Percentiles rank a stretch among this genome's conserved stretches.
These are phyloP conservation scores for Moelleriella libera DNA, from an alignment of 2,329 filamentous ascomycete species.

Conservation along the genomic window DNA sequence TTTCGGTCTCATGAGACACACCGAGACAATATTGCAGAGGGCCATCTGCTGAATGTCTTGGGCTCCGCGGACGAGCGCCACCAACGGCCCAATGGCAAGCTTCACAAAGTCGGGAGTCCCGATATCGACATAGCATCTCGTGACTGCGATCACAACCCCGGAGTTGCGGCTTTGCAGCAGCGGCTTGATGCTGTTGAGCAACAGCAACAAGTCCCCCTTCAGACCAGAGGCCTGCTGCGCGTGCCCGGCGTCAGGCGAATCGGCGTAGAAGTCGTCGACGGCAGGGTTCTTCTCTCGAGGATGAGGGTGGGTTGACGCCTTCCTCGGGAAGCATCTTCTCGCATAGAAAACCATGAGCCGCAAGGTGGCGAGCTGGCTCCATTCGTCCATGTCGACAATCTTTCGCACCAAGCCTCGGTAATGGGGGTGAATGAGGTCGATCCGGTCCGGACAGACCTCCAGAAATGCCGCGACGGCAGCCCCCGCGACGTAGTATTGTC, in stretches of 20 bases:
- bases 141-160: slow-evolving; percentile 78
- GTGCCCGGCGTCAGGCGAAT: slow-evolving; percentile 30
- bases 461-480: slow-evolving; percentile 82
- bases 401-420: slow-evolving; percentile 79
- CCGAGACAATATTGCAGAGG: slow-evolving; percentile 88
- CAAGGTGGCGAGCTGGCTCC: slow-evolving; percentile 79
- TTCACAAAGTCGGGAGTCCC: slow-evolving; percentile 66
- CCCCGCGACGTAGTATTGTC: slow-evolving; percentile 92
- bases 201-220: slow-evolving; percentile 69
- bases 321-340: slow-evolving; percentile 72
- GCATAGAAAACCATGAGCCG: slow-evolving; percentile 74
- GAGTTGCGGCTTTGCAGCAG: slow-evolving; percentile 86
- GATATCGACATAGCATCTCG: slow-evolving; percentile 71
- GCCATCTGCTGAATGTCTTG: slow-evolving; percentile 82
- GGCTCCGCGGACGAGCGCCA: slow-evolving; percentile 72
- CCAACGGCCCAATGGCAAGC: slow-evolving; percentile 65
- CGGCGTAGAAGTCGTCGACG: slow-evolving; percentile 70
- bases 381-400: slow-evolving; percentile 97
- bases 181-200: slow-evolving; percentile 69
- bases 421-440: slow-evolving; percentile 82
- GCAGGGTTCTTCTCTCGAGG: slow-evolving; percentile 16
- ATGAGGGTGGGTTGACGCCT: slow-evolving; percentile 31
- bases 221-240: slow-evolving; percentile 38
- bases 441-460: slow-evolving; percentile 74
- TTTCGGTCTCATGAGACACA: slow-evolving; percentile 61